Evolutionary conservation across 2,329 filamentous ascomycete genomes (phyloP), one percentile per base, ranked within the genome.

Genomic region (Aspergillus ochraceus): DNA sequence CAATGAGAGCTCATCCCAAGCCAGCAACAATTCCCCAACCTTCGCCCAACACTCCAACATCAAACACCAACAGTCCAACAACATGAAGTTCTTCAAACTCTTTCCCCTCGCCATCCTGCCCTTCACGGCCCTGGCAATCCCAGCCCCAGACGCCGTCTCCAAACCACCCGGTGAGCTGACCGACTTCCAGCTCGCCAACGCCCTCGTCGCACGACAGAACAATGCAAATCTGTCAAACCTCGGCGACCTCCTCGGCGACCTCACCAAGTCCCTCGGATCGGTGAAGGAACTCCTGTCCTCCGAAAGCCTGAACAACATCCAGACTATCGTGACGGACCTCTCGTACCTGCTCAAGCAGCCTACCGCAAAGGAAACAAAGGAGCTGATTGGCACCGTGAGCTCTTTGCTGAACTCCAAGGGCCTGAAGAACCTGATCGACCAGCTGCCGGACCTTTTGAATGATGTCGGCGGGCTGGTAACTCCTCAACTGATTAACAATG

Each of bases 61-160:
- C 9, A 32, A n/a, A 12, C 4, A 32, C 47, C 32, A 17, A 56
- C 10, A 19, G 19, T 39, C 12, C 55, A 5, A 6, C 17, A 52
- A 30, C 56, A 61, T 61, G 59, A 61, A 61, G 59, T 61, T 61
- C 45, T 58, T 61, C 55, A 47, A 53, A 36, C 47, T 52, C 52
- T 24, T 61, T 20, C 58, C 59, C 5, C 39, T 52, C n/a, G 59
- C 59, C 6, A 46, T 61, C 49, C 52, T 61, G 39, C 59, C 59
- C 26, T 22, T 56, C 29, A 61, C 59, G 10, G 39, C 30, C 4
- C 53, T 58, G 22, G 59, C 59, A n/a, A 47, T 55, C 30, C 59
- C 59, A 11, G 59, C 59, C 6, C 52, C 55, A 17, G 59, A 61
- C 55, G 55, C 59, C 5, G 56, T 59, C 56, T 56, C 53, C 49